A percentile compares a stretch with the other conserved stretches of the same genome.
Conservation (phyloP, 495 filamentous ascomycete species). For the Penicillium pulvis region DNA sequence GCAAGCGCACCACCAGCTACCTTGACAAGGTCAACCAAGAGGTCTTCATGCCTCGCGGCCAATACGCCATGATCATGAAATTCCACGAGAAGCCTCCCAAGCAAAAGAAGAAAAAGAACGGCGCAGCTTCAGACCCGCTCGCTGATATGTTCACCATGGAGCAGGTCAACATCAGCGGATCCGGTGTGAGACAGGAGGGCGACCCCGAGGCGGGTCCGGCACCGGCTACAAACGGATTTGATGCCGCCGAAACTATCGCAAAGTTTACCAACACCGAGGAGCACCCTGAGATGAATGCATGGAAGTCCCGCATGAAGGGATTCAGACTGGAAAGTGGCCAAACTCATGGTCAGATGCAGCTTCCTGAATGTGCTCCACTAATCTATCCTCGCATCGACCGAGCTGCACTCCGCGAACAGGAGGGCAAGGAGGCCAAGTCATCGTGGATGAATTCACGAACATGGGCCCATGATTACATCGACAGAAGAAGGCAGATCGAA, state of each 20-base stretch:
- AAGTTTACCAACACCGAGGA: slow-evolving; percentile 15
- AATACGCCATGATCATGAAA: slow-evolving; percentile 55
- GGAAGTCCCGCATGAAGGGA: slow-evolving; percentile 8
- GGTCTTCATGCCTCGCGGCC: slow-evolving; percentile 57
- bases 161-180: slow-evolving; percentile 12
- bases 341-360: slow-evolving; percentile 11
- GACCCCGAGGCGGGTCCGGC: neutral
- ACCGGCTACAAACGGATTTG: neutral
- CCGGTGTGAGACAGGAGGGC: neutral
- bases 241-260: neutral
- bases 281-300: slow-evolving; percentile 8
- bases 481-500: slow-evolving; percentile 10
- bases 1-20: slow-evolving; percentile 18
- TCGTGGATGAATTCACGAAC: slow-evolving; percentile 9
- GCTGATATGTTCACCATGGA: slow-evolving; percentile 12
- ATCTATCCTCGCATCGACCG: slow-evolving; percentile 19
- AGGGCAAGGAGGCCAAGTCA: slow-evolving; percentile 3
- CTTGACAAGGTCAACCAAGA: slow-evolving; percentile 53
- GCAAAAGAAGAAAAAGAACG: slow-evolving; percentile 7
- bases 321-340: slow-evolving; percentile 14
- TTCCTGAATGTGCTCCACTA: slow-evolving; percentile 18
- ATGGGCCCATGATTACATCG: slow-evolving; percentile 20
- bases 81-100: slow-evolving; percentile 22
- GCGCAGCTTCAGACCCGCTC: neutral
- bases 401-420: slow-evolving; percentile 5